These are phyloP conservation scores for Coemansia sp. DNA, from an alignment of 192 early-diverging fungal genomes.

Conservation along the genomic window DNA sequence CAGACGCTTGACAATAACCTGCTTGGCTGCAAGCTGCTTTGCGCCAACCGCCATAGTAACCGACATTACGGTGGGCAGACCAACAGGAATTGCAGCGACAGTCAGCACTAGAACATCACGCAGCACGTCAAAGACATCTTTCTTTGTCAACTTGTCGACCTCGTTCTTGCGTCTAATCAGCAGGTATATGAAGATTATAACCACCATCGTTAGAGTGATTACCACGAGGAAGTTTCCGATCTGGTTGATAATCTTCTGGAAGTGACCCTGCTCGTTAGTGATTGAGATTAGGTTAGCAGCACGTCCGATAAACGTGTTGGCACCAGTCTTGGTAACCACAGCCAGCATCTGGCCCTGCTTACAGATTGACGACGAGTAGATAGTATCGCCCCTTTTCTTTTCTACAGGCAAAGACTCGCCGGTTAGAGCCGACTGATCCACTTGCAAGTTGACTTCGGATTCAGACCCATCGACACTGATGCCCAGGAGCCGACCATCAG, in stretches of 20 bases:
- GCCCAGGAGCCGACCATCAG: slow-evolving; percentile 80
- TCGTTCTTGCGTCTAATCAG: slow-evolving; percentile 54
- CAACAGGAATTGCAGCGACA: slow-evolving; percentile 91
- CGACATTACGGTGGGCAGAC: slow-evolving; percentile 88
- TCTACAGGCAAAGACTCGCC: slow-evolving; percentile 90
- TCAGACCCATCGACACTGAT: slow-evolving; percentile 74
- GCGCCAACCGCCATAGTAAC: slow-evolving; percentile 96
- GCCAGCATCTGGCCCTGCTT: slow-evolving; percentile 94
- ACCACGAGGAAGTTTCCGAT: slow-evolving; percentile 93
- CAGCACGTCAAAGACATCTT: slow-evolving; percentile 63
- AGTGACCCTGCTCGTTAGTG: slow-evolving; percentile 92
- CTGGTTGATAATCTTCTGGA: slow-evolving; percentile 91
- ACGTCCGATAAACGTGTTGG: slow-evolving; percentile 93
- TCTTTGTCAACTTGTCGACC: slow-evolving; percentile 47
- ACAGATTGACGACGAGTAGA: slow-evolving; percentile 90
- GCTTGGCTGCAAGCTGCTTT: slow-evolving; percentile 76
- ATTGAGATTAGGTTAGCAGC: slow-evolving; percentile 91
- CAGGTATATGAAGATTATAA: slow-evolving; percentile 78
- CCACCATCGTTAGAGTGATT: slow-evolving; percentile 72
- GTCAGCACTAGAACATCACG: slow-evolving; percentile 79
- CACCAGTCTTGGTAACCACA: slow-evolving; percentile 90
- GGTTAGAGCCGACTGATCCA: slow-evolving; percentile 92
- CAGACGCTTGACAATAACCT: slow-evolving; percentile 91
- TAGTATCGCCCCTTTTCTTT: slow-evolving; percentile 77
- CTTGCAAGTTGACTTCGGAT: slow-evolving; percentile 73